Percentiles rank a stretch among this genome's conserved stretches.
Conservation (phyloP, 2,329 filamentous ascomycete genomes). For the Scleromitrula shiraiana region DNA sequence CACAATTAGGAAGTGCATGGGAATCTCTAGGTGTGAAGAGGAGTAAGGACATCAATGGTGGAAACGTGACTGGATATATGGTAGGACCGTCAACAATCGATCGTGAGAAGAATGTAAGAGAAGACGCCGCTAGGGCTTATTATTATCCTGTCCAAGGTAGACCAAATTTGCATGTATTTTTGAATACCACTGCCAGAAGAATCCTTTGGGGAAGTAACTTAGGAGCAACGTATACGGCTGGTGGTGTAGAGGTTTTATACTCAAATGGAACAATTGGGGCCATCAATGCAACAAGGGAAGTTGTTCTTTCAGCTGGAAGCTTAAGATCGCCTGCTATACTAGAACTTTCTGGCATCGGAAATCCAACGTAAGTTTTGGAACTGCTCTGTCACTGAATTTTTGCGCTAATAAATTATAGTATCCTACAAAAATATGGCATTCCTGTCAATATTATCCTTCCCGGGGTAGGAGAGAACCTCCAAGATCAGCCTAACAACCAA, state of each 20-base stretch:
- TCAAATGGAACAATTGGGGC: conserved; percentile 10
- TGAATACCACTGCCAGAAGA: conserved; percentile 14
- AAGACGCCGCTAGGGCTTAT: conserved; percentile 18
- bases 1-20: conserved; percentile 9
- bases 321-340: conserved; percentile 29
- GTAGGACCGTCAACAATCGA: conserved; percentile 18
- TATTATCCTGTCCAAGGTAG: conserved; percentile 16
- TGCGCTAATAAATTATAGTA: too few species aligned
- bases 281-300: conserved; percentile 25
- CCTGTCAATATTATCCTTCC: conserved; percentile 14
- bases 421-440: conserved; percentile 12
- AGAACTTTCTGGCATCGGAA: conserved; percentile 31
- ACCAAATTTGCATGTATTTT: conserved; percentile 14
- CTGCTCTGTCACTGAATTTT: too few species aligned
- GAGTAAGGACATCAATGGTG: conserved; percentile 15
- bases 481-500: conserved; percentile 20
- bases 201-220: conserved; percentile 12
- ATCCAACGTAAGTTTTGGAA: too few species aligned
- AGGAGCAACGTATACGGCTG: conserved; percentile 31
- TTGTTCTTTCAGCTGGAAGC: conserved; percentile 27
- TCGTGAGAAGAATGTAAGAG: conserved; percentile 19
- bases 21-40: conserved; percentile 10
- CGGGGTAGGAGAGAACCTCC: conserved; percentile 22
- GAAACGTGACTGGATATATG: conserved; percentile 12
- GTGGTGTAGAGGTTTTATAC: conserved; percentile 20